Percentiles rank a stretch among this genome's conserved stretches.
Conservation (phyloP, 129 eudicot genomes). For the Scalesia atractyloides region DNA sequence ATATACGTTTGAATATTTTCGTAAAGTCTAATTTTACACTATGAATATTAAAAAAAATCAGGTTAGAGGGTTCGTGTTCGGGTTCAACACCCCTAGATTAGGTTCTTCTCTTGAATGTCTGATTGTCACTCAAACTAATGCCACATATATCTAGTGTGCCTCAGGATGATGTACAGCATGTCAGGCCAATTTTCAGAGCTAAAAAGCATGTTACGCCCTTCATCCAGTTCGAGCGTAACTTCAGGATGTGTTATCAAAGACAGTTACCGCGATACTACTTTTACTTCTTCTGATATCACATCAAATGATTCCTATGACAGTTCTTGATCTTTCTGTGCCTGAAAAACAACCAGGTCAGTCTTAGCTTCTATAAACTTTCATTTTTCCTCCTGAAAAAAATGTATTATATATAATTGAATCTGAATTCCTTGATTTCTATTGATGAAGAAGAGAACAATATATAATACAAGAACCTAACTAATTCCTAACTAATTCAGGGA, state of each 20-base stretch:
- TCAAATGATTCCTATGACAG: slow-evolving; percentile 75
- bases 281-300: slow-evolving; percentile 64
- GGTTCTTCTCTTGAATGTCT: slow-evolving; percentile 14
- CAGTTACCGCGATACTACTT: slow-evolving; percentile 45
- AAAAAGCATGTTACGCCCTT: slow-evolving; percentile 66
- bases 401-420: slow-evolving; percentile 50
- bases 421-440: no score
- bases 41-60: no score
- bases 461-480: no score
- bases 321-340: slow-evolving; percentile 76
- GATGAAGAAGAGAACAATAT: no score
- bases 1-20: no score
- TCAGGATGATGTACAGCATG: slow-evolving; percentile 99
- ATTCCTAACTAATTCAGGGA: no score
- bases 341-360: slow-evolving; percentile 74
- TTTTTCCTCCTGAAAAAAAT: slow-evolving; percentile 36
- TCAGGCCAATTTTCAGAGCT: slow-evolving; percentile 89
- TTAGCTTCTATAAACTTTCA: slow-evolving; percentile 36
- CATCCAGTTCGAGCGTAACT: slow-evolving; percentile 64
- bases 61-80: no score
- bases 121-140: slow-evolving; percentile 53
- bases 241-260: slow-evolving; percentile 60
- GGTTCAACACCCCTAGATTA: background rate
- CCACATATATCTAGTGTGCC: slow-evolving; percentile 81
- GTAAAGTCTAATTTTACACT: background rate